Conservation (phyloP, 176 grass and related monocot genomes). For the Ampelocalamus luodianensis region DNA sequence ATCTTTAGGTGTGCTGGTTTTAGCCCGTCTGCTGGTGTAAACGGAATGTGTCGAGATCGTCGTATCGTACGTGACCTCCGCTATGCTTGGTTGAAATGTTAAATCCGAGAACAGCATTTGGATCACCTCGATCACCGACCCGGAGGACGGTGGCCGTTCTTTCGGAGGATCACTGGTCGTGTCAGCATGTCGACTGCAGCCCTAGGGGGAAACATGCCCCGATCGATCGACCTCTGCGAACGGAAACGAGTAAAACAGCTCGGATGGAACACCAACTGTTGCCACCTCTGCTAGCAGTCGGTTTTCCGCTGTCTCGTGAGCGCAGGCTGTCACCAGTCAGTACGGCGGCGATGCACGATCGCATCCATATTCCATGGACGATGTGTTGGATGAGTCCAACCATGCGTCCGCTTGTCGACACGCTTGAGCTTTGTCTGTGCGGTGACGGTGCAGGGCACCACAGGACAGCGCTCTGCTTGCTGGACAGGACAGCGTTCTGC, state of each 20-base stretch:
- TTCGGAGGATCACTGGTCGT: not conserved
- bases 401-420: not conserved
- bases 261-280: not conserved
- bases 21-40: not conserved
- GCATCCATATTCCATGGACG: not conserved
- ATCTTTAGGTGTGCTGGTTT: not conserved
- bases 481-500: not conserved
- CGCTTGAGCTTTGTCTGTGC: not conserved
- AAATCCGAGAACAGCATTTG: not conserved
- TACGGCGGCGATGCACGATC: conserved; percentile 9
- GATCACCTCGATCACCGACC: not conserved
- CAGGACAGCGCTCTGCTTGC: not conserved
- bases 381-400: not conserved
- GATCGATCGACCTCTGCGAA: not conserved
- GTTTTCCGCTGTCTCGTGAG: not conserved
- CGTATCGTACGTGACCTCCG: not conserved
- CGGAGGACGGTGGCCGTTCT: not conserved
- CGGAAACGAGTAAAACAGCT: not conserved
- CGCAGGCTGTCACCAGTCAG: not conserved
- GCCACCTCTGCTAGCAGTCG: not conserved
- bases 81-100: not conserved
- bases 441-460: not conserved
- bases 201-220: not conserved
- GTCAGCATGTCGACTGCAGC: not conserved
- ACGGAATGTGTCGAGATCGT: not conserved